phyloP scores from a whole-genome alignment of 2,329 filamentous ascomycete species.

The Incumbomyces lentus region DNA sequence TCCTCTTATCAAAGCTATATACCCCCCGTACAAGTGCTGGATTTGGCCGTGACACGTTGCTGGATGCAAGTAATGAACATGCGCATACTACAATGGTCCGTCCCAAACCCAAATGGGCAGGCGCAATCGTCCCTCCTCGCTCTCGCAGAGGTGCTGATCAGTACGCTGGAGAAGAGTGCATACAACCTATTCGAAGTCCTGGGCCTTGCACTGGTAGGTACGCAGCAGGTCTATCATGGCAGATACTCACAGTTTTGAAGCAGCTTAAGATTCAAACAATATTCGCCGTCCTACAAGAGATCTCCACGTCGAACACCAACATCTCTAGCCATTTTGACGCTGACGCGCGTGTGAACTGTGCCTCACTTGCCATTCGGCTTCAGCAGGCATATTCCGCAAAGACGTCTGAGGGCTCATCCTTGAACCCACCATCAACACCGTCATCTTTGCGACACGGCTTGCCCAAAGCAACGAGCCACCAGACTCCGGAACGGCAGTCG shows the following conservation, averaged over 20 bases:
- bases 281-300: not conserved
- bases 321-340: no score
- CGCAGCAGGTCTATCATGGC: no score
- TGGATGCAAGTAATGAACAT: constrained; percentile 3
- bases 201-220: not conserved
- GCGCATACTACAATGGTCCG: not conserved
- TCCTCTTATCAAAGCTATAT: not conserved
- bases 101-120: no score
- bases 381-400: not conserved
- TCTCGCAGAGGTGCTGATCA: not conserved
- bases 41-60: not conserved
- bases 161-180: not conserved
- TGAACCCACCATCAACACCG: no score
- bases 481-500: no score
- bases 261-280: not conserved
- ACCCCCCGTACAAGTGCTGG: not conserved
- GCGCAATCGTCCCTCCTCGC: not conserved
- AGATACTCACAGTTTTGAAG: not conserved
- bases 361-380: not conserved
- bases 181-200: not conserved
- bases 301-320: not conserved
- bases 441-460: no score
- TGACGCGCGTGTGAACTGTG: not conserved
- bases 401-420: no score
- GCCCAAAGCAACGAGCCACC: no score